Conservation (phyloP, 1,139 yeast genomes). For the Zygosaccharomyces sapae region DNA sequence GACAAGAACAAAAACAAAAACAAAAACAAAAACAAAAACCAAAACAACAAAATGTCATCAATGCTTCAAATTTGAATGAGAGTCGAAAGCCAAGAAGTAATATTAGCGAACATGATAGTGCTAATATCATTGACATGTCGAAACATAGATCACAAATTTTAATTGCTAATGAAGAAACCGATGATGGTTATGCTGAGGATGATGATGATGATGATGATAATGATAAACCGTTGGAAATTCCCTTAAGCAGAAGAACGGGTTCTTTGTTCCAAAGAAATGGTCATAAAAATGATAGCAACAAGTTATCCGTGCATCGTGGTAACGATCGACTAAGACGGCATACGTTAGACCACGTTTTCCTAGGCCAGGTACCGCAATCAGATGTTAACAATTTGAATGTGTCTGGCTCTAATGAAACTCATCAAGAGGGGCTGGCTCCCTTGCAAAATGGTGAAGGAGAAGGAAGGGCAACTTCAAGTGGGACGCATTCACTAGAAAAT, state of each 20-base stretch:
- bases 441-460: neutral
- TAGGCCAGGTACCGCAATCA: conserved; percentile 1
- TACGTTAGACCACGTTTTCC: conserved; percentile 16
- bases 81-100: conserved; percentile 5
- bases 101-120: conserved; percentile 11
- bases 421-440: conserved; percentile 4
- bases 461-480: neutral
- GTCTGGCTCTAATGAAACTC: neutral
- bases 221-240: conserved; percentile 40
- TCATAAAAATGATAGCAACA: neutral
- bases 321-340: conserved; percentile 4
- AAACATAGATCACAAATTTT: conserved; percentile 13
- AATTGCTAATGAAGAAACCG: conserved; percentile 24
- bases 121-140: conserved; percentile 13
- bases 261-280: conserved; percentile 16
- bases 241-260: conserved; percentile 23
- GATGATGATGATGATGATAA: conserved; percentile 33
- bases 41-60: neutral
- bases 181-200: conserved; percentile 34
- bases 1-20: neutral
- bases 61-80: neutral
- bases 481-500: neutral
- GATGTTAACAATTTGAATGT: neutral
- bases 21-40: neutral
- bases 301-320: conserved; percentile 9